These are phyloP conservation scores for Triadica sebifera DNA, from an alignment of 345 rosid genomes.

Conservation along the genomic window DNA sequence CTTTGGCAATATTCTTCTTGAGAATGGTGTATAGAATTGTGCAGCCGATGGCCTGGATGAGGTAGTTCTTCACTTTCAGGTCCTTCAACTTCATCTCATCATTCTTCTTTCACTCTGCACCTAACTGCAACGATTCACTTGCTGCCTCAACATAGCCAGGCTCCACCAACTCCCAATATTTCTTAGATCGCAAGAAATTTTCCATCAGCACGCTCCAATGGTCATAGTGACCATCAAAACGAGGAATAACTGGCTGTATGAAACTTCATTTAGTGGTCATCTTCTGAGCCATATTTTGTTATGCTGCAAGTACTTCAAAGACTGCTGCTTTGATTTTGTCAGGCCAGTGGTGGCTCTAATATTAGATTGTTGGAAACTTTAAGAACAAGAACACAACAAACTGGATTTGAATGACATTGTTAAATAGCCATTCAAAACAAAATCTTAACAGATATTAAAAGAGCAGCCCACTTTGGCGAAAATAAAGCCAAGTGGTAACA, in stretches of 20 bases:
- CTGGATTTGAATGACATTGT: too few relatives aligned
- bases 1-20: slow-evolving; percentile 3
- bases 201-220: slow-evolving; percentile 8
- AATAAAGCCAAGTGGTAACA: too few relatives aligned
- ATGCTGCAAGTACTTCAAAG: too few relatives aligned
- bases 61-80: slow-evolving; percentile 10
- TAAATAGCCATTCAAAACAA: too few relatives aligned
- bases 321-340: too few relatives aligned
- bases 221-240: slow-evolving; percentile 2
- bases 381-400: too few relatives aligned
- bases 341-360: too few relatives aligned
- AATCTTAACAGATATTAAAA: too few relatives aligned
- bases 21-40: slow-evolving; percentile 6
- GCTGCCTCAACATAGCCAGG: neutral
- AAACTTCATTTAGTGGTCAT: neutral
- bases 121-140: neutral
- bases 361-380: too few relatives aligned
- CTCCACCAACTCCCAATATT: neutral
- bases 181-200: neutral
- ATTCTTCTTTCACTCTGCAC: neutral
- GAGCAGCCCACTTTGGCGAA: too few relatives aligned
- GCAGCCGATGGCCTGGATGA: neutral
- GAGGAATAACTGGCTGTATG: neutral
- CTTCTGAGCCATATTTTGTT: too few relatives aligned
- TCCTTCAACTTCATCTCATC: neutral